A percentile compares a stretch with the other conserved stretches of the same genome.
Conservation (phyloP, 108 stramenopile species). For the Discostella pseudostelligera region DNA sequence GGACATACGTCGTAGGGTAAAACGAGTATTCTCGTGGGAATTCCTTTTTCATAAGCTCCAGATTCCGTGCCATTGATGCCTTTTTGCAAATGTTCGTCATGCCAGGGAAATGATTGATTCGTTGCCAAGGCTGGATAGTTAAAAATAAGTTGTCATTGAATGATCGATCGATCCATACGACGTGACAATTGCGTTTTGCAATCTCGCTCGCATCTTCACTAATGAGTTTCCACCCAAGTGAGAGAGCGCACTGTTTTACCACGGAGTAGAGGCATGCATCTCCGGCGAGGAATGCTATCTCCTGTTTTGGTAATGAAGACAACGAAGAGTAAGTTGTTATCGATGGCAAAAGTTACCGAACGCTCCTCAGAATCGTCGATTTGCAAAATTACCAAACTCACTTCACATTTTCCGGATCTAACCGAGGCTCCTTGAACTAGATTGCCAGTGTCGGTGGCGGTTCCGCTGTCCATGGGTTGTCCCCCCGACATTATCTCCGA, state of each 20-base stretch:
- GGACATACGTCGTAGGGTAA: conserved; percentile 72
- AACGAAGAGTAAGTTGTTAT: too few relatives aligned
- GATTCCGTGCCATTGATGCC: conserved; percentile 71
- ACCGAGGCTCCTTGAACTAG: too few relatives aligned
- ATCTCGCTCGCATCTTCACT: conserved; percentile 36
- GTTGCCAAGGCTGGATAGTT: conserved; percentile 68
- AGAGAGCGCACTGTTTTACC: conserved; percentile 33
- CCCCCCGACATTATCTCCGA: too few relatives aligned
- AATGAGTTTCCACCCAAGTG: conserved; percentile 48
- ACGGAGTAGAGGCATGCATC: conserved; percentile 46
- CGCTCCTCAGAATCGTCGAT: too few relatives aligned
- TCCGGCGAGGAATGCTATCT: conserved; percentile 46
- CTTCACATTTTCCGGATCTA: too few relatives aligned
- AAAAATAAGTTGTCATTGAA: conserved; percentile 57
- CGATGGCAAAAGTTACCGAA: too few relatives aligned
- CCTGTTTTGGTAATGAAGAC: background rate
- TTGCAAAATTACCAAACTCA: too few relatives aligned
- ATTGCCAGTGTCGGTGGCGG: too few relatives aligned
- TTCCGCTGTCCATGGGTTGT: too few relatives aligned
- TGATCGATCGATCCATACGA: conserved; percentile 74
- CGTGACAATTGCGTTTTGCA: conserved; percentile 53
- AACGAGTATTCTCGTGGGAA: conserved; percentile 77
- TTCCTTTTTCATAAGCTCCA: conserved; percentile 64
- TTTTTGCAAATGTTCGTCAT: conserved; percentile 84
- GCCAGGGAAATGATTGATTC: conserved; percentile 85